Evolutionary conservation across 1,284 basidiomycete species (phyloP), one percentile per base, ranked within the genome.

Genomic region (Coriolopsis trogii): DNA sequence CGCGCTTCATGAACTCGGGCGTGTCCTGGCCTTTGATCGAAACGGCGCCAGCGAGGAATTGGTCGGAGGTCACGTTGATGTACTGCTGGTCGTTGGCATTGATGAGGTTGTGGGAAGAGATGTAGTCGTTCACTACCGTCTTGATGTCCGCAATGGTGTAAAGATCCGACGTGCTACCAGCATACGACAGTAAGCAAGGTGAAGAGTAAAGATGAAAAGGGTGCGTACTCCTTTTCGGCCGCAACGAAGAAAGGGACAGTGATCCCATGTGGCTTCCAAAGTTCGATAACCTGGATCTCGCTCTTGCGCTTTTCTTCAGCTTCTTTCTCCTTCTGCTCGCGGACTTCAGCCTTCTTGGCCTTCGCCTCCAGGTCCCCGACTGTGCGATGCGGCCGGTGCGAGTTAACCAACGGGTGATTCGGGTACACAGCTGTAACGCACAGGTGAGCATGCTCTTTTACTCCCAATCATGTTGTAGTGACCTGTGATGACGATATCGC

Each of bases 241-340:
- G 68, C 80, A 44, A 84, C 78, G 67, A 93, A 91, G 54, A 93
- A 78, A 2, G 67, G 70, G 1, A 82, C 66, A 4, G 76, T 82
- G 4, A 65, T 60, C 29, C 77, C 75, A 60, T 83, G 77, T 3
- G 92, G 89, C 61, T 88, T 92, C 87, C 85, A 93, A 16, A 90
- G 62, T 66, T 92, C 89, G 37, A 69, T 79, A 33, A 93, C 71
- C 13, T 74, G 74, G 16, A 84, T 68, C 52, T 80, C 79, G 25
- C 70, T 73, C 12, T 70, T 75, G 33, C 70, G 75, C 33, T 73
- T 71, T 46, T 74, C 73, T 39, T 77, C 76, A 25, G 76, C 73
- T 16, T 71, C 77, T 31, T 68, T 71, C 51, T 67, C 77, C 57
- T 68, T 73, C 55, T 76, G 77, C 55, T 79, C 78, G 62, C 71